Evolutionary conservation across 345 rosid species (phyloP).

Genomic region (Moringa oleifera): DNA sequence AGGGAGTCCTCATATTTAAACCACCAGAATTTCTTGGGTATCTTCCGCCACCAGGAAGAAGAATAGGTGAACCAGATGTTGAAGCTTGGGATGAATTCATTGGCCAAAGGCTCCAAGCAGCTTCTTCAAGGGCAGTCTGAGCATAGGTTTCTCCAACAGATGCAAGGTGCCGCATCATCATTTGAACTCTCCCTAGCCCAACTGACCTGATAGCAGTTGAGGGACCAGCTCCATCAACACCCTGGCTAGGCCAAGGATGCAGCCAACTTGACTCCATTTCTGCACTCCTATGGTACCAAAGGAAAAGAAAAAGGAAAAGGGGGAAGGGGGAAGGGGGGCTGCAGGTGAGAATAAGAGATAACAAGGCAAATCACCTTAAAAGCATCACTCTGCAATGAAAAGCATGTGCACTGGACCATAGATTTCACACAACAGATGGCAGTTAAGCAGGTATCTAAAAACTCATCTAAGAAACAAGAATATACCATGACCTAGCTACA

Average conservation of each 20-base stretch:
- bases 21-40: conserved; percentile 49
- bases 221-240: conserved; percentile 87
- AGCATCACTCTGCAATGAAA: not conserved
- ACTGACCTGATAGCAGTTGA: conserved; percentile 72
- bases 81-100: conserved; percentile 60
- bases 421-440: not conserved
- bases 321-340: no score
- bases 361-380: not conserved
- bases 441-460: not conserved
- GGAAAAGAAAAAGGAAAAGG: conserved; percentile 8
- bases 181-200: conserved; percentile 86
- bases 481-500: no score
- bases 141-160: conserved; percentile 93
- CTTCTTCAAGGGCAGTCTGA: conserved; percentile 81
- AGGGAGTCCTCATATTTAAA: conserved; percentile 53
- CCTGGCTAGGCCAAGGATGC: conserved; percentile 69
- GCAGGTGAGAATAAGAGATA: no score
- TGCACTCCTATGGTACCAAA: conserved; percentile 51
- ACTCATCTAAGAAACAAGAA: no score
- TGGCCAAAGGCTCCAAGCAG: conserved; percentile 92
- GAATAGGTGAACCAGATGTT: conserved; percentile 51
- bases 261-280: conserved; percentile 80
- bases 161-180: conserved; percentile 99
- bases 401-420: not conserved
- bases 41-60: conserved; percentile 43